Evolutionary conservation across 176 grass and related monocot genomes (phyloP).

Genomic region (Oryza punctata): DNA sequence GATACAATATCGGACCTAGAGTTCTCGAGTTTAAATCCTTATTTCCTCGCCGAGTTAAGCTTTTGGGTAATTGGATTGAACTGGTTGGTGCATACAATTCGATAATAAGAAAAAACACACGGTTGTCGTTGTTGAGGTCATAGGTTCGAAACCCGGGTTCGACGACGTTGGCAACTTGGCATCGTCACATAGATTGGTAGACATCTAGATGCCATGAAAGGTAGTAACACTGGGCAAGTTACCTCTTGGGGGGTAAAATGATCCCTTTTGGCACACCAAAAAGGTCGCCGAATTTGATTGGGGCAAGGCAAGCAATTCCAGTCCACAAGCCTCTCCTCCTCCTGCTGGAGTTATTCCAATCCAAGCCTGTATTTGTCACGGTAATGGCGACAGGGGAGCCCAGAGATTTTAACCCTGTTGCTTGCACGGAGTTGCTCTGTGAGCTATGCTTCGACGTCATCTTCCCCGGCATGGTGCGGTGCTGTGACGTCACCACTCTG

Average conservation of each 20-base stretch:
- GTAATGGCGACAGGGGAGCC: slow-evolving; percentile 18
- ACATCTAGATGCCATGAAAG: background rate
- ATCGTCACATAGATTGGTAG: background rate
- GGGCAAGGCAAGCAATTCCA: slow-evolving; percentile 36
- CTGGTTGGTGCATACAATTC: too few relatives aligned
- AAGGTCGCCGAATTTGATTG: background rate
- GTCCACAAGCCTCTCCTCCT: slow-evolving; percentile 3
- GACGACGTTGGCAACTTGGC: background rate
- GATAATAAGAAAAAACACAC: background rate
- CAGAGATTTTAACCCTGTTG: background rate
- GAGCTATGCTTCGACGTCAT: slow-evolving; percentile 14
- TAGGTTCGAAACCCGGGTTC: background rate
- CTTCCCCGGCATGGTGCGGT: background rate
- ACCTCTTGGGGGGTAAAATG: slow-evolving; percentile 24
- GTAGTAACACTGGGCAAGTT: slow-evolving; percentile 15
- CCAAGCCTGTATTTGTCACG: slow-evolving; percentile 31
- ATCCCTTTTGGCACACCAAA: background rate
- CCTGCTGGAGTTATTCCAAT: slow-evolving; percentile 35
- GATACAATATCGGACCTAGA: too few relatives aligned
- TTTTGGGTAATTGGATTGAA: too few relatives aligned
- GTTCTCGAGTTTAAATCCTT: too few relatives aligned
- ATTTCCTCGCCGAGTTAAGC: too few relatives aligned
- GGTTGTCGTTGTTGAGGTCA: background rate
- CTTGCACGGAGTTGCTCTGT: slow-evolving; percentile 25
- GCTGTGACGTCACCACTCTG: slow-evolving; percentile 1